These are phyloP conservation scores for Neopestalotiopsis sp. DNA, from an alignment of 2,329 filamentous ascomycete species.

Conservation along the genomic window DNA sequence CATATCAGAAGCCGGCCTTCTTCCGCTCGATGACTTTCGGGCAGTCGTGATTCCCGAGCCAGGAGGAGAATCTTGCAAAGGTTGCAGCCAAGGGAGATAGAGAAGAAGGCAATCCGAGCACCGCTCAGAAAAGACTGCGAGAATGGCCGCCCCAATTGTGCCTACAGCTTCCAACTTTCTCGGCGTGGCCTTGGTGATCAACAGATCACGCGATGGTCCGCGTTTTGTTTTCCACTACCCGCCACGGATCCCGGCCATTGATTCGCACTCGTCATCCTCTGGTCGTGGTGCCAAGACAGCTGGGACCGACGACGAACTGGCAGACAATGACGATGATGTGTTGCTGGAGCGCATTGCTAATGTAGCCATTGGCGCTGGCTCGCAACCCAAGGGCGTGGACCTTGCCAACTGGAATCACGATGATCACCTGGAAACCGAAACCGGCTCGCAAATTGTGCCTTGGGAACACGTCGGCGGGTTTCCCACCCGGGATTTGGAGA, in stretches of 20 bases:
- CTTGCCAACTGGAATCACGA: slow-evolving; percentile 54
- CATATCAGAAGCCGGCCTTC: too few species aligned
- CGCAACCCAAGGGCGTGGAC: slow-evolving; percentile 41
- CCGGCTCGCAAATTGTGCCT: slow-evolving; percentile 62
- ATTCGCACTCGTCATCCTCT: slow-evolving; percentile 31
- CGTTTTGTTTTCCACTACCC: slow-evolving; percentile 89
- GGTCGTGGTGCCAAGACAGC: slow-evolving; percentile 35
- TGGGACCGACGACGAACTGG: slow-evolving; percentile 43
- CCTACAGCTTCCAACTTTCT: slow-evolving; percentile 63
- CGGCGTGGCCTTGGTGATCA: slow-evolving; percentile 75
- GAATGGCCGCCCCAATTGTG: slow-evolving; percentile 54
- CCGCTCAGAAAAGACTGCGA: too few species aligned
- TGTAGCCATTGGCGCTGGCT: slow-evolving; percentile 37
- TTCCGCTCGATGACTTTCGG: too few species aligned
- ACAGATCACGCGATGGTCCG: slow-evolving; percentile 77
- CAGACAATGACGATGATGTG: slow-evolving; percentile 47
- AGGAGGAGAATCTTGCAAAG: too few species aligned
- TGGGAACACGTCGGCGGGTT: slow-evolving; percentile 79
- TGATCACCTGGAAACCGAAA: slow-evolving; percentile 60
- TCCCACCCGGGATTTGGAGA: slow-evolving; percentile 77
- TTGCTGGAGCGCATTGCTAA: slow-evolving; percentile 52
- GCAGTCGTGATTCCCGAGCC: too few species aligned
- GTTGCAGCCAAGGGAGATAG: too few species aligned
- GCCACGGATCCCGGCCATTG: slow-evolving; percentile 55
- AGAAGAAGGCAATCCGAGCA: too few species aligned